phyloP scores from a whole-genome alignment of 352 stramenopile species.

The Phytophthora aleatoria region DNA sequence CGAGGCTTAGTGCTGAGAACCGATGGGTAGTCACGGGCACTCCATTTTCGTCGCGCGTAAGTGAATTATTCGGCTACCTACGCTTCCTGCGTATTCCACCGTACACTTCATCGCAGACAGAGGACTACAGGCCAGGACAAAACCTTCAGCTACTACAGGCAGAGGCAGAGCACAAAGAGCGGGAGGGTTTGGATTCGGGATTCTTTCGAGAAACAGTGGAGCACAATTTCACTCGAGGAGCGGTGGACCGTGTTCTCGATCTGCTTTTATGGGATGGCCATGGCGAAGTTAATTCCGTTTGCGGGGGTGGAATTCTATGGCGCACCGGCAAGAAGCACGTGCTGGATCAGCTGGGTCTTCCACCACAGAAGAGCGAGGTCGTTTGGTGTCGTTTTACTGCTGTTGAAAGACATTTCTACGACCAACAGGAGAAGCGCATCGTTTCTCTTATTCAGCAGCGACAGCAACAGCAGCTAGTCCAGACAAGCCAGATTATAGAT shows the following conservation, averaged over 20 bases:
- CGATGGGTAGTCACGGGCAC: conserved; percentile 93
- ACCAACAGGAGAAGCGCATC: conserved; percentile 64
- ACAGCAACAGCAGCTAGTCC: conserved; percentile 8
- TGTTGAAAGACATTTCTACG: conserved; percentile 84
- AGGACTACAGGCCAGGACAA: background rate
- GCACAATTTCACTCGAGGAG: conserved; percentile 40
- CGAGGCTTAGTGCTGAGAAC: conserved; percentile 60
- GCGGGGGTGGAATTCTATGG: conserved; percentile 66
- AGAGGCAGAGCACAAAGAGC: conserved; percentile 22
- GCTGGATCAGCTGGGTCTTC: conserved; percentile 64
- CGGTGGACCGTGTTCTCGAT: conserved; percentile 51
- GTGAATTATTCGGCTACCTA: conserved; percentile 88
- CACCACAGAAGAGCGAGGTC: conserved; percentile 55
- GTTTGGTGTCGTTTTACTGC: conserved; percentile 74
- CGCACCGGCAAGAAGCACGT: conserved; percentile 80
- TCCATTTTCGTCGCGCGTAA: conserved; percentile 79
- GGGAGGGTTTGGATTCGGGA: conserved; percentile 29
- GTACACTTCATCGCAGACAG: conserved; percentile 25
- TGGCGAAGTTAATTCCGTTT: conserved; percentile 1
- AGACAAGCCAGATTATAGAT: conserved; percentile 35
- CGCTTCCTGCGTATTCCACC: conserved; percentile 66
- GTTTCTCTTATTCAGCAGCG: conserved; percentile 46
- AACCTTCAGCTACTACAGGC: conserved; percentile 14
- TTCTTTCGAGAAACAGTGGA: conserved; percentile 49
- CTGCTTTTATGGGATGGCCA: conserved; percentile 50